Evolutionary conservation across 176 grass and related monocot genomes (phyloP), one percentile per base, ranked within the genome.

Genomic region (Eragrostis curvula): DNA sequence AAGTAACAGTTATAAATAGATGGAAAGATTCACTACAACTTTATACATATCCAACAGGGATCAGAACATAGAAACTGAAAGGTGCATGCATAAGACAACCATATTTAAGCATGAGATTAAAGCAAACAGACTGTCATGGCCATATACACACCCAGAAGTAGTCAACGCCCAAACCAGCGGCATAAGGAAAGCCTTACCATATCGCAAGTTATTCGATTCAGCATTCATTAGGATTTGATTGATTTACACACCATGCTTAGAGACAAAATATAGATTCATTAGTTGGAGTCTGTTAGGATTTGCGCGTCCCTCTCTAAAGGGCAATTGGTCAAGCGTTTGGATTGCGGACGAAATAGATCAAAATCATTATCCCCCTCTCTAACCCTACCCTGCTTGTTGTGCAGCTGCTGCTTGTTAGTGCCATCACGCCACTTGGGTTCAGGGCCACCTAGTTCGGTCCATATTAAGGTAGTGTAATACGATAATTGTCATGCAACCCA

Each of bases 31-130:
- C 68, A 79, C 64, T 61, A 28, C 17, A 48, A 63, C 45, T 70
- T 79, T 63, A 74, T n/a, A 80, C 29, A 56, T 69, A 90, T 42
- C 25, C 57, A 85, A 47, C 45, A 30, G 45, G 30, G 17, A 42
- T 78, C 32, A 45, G 27, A 78, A 3, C 20, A 20, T 25, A 62
- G 11, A 36, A 67, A 50, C 30, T 83, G 44, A 73, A 71, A 27
- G 18, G 24, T 25, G 39, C 18, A 40, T 36, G 29, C 28, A 45
- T 7, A 57, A 58, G 20, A 66, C 15, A 17, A 18, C 14, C 18
- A 40, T 18, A 63, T 73, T 64, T 47, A 15, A 21, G 12, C 17
- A 48, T 68, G 49, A 46, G 9, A 0, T 36, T 47, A 28, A 61
- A 61, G 58, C n/a, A 60, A 60, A 24, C 56, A 28, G 23, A 28